phyloP scores from a whole-genome alignment of 768 basidiomycete species.

The Panellus pusillus region DNA sequence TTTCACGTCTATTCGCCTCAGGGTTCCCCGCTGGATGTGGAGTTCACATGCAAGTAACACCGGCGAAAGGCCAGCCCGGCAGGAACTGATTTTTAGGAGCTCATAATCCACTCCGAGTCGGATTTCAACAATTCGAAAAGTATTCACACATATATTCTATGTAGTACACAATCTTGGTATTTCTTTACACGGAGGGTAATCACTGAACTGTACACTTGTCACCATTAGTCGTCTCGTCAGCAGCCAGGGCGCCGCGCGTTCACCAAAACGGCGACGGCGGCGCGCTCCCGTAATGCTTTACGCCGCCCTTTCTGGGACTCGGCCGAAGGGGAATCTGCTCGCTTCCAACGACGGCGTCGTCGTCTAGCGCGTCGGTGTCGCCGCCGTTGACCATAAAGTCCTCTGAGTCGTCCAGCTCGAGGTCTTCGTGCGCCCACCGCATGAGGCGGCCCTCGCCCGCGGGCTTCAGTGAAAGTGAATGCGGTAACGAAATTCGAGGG shows the following conservation, averaged over 20 bases:
- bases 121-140: background rate
- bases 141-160: no score
- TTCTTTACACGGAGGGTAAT: background rate
- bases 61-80: no score
- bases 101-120: background rate
- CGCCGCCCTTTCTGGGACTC: slow-evolving; percentile 23
- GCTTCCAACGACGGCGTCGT: slow-evolving; percentile 30
- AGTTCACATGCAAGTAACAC: no score
- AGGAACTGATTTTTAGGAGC: no score
- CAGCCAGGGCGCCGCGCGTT: no score
- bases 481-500: slow-evolving; percentile 5
- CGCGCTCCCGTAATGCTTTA: slow-evolving; percentile 21
- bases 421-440: slow-evolving; percentile 50
- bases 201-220: background rate
- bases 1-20: no score
- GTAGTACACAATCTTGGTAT: background rate
- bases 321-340: slow-evolving; percentile 49
- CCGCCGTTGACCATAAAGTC: slow-evolving; percentile 47
- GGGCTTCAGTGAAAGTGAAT: slow-evolving; percentile 9
- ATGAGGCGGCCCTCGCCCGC: slow-evolving; percentile 40
- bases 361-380: slow-evolving; percentile 21
- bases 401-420: slow-evolving; percentile 34
- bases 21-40: no score
- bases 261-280: slow-evolving; percentile 17
- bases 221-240: no score